These are phyloP conservation scores for Perkinsus olseni DNA, from an alignment of 169 alveolate genomes.

Conservation along the genomic window DNA sequence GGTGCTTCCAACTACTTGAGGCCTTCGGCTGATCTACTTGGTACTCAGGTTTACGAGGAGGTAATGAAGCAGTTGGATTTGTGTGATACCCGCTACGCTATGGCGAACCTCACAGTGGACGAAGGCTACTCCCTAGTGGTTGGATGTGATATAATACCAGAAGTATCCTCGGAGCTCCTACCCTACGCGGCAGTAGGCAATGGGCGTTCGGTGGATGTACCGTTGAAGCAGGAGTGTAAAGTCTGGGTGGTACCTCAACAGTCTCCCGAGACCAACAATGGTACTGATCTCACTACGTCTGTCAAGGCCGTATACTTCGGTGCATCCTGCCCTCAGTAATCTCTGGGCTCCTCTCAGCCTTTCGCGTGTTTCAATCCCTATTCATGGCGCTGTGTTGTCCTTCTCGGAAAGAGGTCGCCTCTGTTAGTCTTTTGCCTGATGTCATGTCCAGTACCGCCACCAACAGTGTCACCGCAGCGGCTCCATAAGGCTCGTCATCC, in stretches of 20 bases:
- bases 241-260: not conserved
- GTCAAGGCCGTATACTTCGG: not conserved
- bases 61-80: not conserved
- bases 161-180: not conserved
- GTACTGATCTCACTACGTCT: not conserved
- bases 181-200: not conserved
- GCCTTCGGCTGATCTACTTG: not conserved
- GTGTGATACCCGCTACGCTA: not conserved
- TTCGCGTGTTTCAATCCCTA: not conserved
- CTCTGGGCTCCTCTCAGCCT: not conserved
- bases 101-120: not conserved
- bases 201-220: not conserved
- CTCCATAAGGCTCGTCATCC: not conserved
- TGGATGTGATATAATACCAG: not conserved
- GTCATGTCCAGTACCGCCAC: not conserved
- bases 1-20: not conserved
- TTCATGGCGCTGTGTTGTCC: not conserved
- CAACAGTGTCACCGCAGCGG: not conserved
- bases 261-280: not conserved
- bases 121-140: not conserved
- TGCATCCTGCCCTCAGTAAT: not conserved
- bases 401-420: too few relatives aligned
- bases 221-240: not conserved
- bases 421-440: not conserved
- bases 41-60: not conserved